Percentiles rank a stretch among this genome's conserved stretches.
These are phyloP conservation scores for Candida stauntonica DNA, from an alignment of 805 yeast genomes.

Conservation along the genomic window DNA sequence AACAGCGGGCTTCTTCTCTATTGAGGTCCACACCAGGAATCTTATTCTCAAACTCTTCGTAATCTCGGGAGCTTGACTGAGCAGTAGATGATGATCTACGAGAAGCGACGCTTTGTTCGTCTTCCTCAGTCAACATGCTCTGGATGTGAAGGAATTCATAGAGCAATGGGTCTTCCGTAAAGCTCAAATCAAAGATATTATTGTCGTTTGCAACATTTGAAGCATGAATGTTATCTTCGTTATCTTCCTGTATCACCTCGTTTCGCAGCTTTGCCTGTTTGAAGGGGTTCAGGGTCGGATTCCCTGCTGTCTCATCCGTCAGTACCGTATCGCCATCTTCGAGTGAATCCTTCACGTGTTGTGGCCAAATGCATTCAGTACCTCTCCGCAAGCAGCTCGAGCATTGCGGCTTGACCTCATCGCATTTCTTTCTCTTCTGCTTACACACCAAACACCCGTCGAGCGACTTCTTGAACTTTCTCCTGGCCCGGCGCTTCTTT, in stretches of 20 bases:
- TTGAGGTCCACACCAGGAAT: constrained; percentile 20
- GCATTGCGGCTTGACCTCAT: constrained; percentile 24
- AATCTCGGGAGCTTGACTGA: not conserved
- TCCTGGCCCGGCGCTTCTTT: constrained; percentile 10
- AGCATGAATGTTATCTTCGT: too few relatives aligned
- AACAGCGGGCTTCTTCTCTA: constrained; percentile 18
- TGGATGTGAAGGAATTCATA: constrained; percentile 25
- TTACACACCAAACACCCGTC: constrained; percentile 25
- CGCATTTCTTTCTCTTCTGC: constrained; percentile 25
- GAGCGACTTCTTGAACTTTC: constrained; percentile 18
- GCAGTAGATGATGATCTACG: constrained; percentile 3
- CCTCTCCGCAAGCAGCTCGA: constrained; percentile 15
- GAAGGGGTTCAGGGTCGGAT: too few relatives aligned
- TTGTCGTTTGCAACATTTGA: not conserved
- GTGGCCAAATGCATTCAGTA: constrained; percentile 21
- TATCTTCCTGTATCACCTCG: too few relatives aligned
- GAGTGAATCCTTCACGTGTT: constrained; percentile 11
- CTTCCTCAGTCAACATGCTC: constrained; percentile 8
- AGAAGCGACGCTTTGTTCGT: not conserved
- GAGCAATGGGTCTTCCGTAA: constrained; percentile 7
- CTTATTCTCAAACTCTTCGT: constrained; percentile 10
- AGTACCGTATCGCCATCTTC: not conserved
- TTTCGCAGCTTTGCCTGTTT: too few relatives aligned
- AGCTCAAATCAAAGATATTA: constrained; percentile 5
- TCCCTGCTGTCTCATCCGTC: not conserved